Evolutionary conservation across 805 yeast genomes (phyloP), one percentile per base, ranked within the genome.

Genomic region (Yarrowia sp.): DNA sequence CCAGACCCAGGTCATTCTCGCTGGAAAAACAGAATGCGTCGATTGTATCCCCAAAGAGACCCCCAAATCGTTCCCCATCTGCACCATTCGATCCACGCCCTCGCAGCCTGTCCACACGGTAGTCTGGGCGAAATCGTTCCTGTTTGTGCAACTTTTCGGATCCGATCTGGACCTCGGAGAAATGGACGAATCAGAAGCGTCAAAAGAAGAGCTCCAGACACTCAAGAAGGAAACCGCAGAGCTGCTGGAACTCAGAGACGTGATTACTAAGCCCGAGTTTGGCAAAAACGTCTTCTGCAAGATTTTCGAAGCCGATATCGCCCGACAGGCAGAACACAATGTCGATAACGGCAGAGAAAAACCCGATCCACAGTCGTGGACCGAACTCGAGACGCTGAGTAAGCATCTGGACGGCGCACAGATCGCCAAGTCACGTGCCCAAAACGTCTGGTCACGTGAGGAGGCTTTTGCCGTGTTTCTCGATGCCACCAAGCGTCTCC

Each of bases 81-180:
- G 99, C 76, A 95, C 99, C 0, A 95, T 95, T 69, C 83, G 99
- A 71, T 91, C 97, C 7, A 95, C 99, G 0, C 99, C 99, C 0
- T 91, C 97, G 0, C 92, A 90, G 74, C 98, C 98, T 0, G 88
- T 95, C 7, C 99, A 95, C 75, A 92, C 97, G 76, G 88, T 95
- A 33, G 97, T 96, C 0, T 95, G 99, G 99, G 96, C 98, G 9
- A 95, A 95, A 75, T 91, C 90, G 72, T 96, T 91, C 74, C 78
- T 95, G 64, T 92, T 95, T 75, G 83, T 85, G 30, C 96, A 92
- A 74, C 80, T 95, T 43, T 94, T 92, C 42, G 74, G 75, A 12
- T 75, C 72, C 7, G 81, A 77, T 9, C 82, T 80, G 8, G 79
- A 85, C 68, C 94, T 90, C 40, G 85, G 89, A 8, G 87, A 85